A percentile compares a stretch with the other conserved stretches of the same genome.
Evolutionary conservation across 225 moss, liverwort and hornwort genomes (phyloP).

Genomic region (Physcomitrellopsis africana): DNA sequence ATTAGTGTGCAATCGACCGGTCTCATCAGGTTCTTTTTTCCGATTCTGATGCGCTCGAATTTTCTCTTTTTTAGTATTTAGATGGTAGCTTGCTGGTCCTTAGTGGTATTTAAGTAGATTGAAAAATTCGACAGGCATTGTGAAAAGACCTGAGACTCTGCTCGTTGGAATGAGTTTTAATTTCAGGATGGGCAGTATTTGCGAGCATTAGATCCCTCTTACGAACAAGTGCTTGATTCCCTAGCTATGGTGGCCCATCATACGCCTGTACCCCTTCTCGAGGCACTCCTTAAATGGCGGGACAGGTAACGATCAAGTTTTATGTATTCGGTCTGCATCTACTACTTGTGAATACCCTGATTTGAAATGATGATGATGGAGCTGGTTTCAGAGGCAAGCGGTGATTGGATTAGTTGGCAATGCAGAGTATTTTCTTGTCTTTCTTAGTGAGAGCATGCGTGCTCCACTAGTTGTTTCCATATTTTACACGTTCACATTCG

Average conservation of each 20-base stretch:
- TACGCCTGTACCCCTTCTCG: slow-evolving; percentile 90
- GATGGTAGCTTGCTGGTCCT: slow-evolving; percentile 11
- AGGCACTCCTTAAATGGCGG: slow-evolving; percentile 97
- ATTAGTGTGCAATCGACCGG: background rate
- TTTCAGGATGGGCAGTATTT: slow-evolving; percentile 98
- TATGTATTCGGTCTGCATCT: slow-evolving; percentile 8
- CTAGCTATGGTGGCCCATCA: slow-evolving; percentile 99
- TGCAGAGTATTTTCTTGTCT: too few species aligned
- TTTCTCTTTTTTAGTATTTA: background rate
- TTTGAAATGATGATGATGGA: too few species aligned
- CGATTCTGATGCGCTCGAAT: background rate
- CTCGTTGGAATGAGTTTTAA: slow-evolving; percentile 31
- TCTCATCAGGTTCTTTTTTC: background rate
- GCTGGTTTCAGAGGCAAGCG: too few species aligned
- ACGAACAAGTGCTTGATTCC: slow-evolving; percentile 98
- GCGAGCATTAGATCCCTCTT: slow-evolving; percentile 96
- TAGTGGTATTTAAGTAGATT: background rate
- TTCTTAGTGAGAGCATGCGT: too few species aligned
- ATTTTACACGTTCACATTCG: background rate
- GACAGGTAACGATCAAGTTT: slow-evolving; percentile 66
- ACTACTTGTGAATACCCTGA: slow-evolving; percentile 1
- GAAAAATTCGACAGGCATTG: background rate
- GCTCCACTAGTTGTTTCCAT: background rate
- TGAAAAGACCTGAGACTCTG: slow-evolving; percentile 19
- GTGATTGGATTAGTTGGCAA: too few species aligned